Evolutionary conservation across 345 rosid species (phyloP).

Genomic region (Schrenkiella parvula): DNA sequence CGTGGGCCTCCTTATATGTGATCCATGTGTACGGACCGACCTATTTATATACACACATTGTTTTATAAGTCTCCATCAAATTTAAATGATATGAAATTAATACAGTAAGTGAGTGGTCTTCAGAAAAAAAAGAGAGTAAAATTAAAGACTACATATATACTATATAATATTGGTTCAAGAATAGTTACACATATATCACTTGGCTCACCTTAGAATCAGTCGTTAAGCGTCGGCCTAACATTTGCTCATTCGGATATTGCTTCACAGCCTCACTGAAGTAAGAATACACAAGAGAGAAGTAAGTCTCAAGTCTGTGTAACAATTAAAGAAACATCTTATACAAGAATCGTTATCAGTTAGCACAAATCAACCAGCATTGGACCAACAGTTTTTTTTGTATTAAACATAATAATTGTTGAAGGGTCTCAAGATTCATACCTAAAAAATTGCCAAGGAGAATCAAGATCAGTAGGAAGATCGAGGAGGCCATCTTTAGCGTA

Average conservation of each 20-base stretch:
- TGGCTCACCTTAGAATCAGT: constrained; percentile 82
- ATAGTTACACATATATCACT: too few species aligned
- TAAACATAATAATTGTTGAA: background rate
- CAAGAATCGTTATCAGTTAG: background rate
- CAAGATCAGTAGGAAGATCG: constrained; percentile 44
- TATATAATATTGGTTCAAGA: too few species aligned
- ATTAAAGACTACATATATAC: too few species aligned
- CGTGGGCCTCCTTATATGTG: constrained; percentile 71
- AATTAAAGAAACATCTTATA: background rate
- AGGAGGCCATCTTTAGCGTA: constrained; percentile 80
- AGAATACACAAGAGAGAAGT: background rate
- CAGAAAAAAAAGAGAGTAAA: too few species aligned
- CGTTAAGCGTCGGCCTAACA: constrained; percentile 69
- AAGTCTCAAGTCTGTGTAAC: too few species aligned
- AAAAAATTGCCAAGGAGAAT: constrained; percentile 92
- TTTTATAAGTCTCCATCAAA: background rate
- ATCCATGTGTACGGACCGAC: constrained; percentile 78
- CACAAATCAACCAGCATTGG: background rate
- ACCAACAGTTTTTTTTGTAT: background rate
- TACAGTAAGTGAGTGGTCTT: too few species aligned
- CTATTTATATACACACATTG: constrained; percentile 35
- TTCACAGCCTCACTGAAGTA: constrained; percentile 48
- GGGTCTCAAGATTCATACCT: constrained; percentile 37
- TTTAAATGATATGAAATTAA: background rate
- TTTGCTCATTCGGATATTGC: constrained; percentile 44